phyloP scores from a whole-genome alignment of 1,284 basidiomycete genomes.

The Microbotryum lychnidis-dioicae region DNA sequence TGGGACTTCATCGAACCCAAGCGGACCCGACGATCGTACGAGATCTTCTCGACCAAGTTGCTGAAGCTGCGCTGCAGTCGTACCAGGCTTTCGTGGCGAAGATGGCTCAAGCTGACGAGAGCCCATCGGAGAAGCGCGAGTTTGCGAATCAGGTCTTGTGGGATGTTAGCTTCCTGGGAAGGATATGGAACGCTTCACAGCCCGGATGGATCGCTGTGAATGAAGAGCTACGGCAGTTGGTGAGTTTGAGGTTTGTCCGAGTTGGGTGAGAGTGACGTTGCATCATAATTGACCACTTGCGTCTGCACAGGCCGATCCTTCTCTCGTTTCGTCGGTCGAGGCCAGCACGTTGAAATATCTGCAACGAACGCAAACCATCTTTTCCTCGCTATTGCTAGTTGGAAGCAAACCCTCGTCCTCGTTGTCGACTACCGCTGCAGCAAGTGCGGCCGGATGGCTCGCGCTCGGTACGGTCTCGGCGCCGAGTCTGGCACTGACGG shows the following conservation, averaged over 20 bases:
- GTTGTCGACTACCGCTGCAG: neutral
- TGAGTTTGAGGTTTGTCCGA: neutral
- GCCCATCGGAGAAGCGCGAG: too few species aligned
- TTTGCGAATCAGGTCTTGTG: too few species aligned
- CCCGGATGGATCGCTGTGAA: neutral
- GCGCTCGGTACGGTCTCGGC: slow-evolving; percentile 1
- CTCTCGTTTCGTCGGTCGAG: neutral
- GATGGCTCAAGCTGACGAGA: neutral
- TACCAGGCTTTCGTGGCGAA: slow-evolving; percentile 9
- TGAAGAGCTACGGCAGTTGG: neutral
- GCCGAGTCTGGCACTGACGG: neutral
- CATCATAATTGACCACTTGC: neutral
- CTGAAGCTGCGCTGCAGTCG: slow-evolving; percentile 3
- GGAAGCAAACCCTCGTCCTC: neutral
- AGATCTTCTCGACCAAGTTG: slow-evolving; percentile 8
- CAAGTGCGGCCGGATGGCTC: slow-evolving; percentile 1
- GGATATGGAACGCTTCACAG: neutral
- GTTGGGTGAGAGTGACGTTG: neutral
- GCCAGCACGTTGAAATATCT: slow-evolving; percentile 9
- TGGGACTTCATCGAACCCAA: slow-evolving; percentile 10
- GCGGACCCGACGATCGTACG: slow-evolving; percentile 5
- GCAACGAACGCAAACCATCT: slow-evolving; percentile 23
- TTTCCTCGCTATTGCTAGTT: slow-evolving; percentile 9
- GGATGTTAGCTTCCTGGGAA: neutral
- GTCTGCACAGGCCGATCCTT: neutral